Percentiles rank a stretch among this genome's conserved stretches.
Evolutionary conservation across 2,329 filamentous ascomycete genomes (phyloP).

Genomic region (Tolypocladium paradoxum): DNA sequence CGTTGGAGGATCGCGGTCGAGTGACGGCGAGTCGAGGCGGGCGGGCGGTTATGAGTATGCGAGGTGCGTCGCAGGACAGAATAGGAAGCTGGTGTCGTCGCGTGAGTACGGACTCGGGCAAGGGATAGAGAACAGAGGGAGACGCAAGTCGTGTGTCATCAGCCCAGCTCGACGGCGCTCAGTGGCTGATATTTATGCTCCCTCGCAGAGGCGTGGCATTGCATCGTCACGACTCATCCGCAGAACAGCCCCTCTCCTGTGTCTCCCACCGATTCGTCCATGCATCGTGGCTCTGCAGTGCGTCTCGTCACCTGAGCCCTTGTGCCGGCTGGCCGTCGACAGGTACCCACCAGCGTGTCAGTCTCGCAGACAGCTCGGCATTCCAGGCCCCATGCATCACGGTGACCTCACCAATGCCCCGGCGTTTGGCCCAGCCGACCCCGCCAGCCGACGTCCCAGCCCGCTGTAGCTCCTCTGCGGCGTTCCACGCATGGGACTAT

Average conservation of each 20-base stretch:
- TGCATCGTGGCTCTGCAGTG: too few species aligned
- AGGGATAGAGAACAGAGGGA: background rate
- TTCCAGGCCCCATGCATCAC: background rate
- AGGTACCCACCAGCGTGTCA: background rate
- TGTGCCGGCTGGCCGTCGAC: background rate
- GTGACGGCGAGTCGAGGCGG: background rate
- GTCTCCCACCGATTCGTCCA: background rate
- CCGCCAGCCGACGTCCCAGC: background rate
- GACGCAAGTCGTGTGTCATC: background rate
- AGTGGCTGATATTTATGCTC: background rate
- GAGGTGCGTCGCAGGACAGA: background rate
- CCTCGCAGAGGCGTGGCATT: background rate
- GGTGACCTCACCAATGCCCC: background rate
- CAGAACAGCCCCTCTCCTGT: background rate
- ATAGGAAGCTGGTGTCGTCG: background rate
- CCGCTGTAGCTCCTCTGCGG: background rate
- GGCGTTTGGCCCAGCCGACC: background rate
- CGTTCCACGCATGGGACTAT: slow-evolving; percentile 2
- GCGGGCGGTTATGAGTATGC: background rate
- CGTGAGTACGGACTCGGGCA: background rate
- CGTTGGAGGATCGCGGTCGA: background rate
- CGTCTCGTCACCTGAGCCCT: background rate
- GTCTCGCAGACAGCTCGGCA: slow-evolving; percentile 7
- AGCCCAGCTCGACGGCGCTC: background rate
- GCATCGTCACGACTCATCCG: background rate